Evolutionary conservation across 2,329 filamentous ascomycete genomes (phyloP).

Genomic region (Calcarisporium arbuscula): DNA sequence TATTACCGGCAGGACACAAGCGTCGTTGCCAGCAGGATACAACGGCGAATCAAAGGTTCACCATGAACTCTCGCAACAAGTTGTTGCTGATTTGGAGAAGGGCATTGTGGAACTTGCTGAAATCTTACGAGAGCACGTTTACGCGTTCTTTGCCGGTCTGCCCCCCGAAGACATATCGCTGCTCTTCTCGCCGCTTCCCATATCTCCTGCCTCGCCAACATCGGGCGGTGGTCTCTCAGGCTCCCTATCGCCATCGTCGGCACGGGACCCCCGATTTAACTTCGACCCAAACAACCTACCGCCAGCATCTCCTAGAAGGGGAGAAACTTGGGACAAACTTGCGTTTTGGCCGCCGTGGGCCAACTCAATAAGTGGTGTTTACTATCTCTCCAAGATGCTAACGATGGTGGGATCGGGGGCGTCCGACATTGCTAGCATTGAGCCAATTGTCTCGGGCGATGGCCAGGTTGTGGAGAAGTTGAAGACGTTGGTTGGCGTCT

Average conservation of each 20-base stretch:
- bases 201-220: conserved; percentile 53
- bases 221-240: conserved; percentile 24
- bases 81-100: conserved; percentile 65
- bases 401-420: conserved; percentile 79
- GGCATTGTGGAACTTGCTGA: conserved; percentile 78
- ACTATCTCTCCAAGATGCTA: conserved; percentile 80
- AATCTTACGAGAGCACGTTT: conserved; percentile 72
- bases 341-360: conserved; percentile 95
- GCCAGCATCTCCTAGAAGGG: conserved; percentile 67
- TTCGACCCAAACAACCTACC: conserved; percentile 74
- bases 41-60: conserved; percentile 76
- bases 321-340: conserved; percentile 86
- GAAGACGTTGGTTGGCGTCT: conserved; percentile 65
- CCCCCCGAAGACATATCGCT: conserved; percentile 88
- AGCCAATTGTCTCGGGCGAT: conserved; percentile 53
- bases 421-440: conserved; percentile 74
- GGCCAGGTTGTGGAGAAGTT: conserved; percentile 63
- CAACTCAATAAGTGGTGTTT: conserved; percentile 85
- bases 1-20: conserved; percentile 78
- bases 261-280: conserved; percentile 68
- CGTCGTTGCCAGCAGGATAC: conserved; percentile 69
- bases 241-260: conserved; percentile 46
- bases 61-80: conserved; percentile 69
- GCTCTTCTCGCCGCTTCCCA: conserved; percentile 73
- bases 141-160: conserved; percentile 76